These are phyloP conservation scores for Cryptococcus sp. DNA, from an alignment of 1,284 basidiomycete species.

Conservation along the genomic window DNA sequence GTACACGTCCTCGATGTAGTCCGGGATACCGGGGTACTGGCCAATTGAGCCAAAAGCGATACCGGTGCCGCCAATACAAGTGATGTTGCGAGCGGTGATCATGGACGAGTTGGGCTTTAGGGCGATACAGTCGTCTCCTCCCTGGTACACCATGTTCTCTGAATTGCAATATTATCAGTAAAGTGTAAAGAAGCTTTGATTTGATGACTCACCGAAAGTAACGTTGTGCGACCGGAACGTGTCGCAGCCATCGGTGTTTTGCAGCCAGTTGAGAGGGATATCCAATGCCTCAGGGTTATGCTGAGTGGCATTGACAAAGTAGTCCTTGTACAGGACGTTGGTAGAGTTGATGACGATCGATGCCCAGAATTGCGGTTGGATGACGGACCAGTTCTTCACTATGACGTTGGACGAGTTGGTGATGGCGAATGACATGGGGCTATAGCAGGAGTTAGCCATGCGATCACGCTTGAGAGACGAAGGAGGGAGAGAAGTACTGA, in stretches of 20 bases:
- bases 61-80: conserved; percentile 65
- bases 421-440: conserved; percentile 65
- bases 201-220: conserved; percentile 55
- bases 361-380: conserved; percentile 67
- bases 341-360: conserved; percentile 62
- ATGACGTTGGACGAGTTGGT: conserved; percentile 57
- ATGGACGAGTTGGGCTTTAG: conserved; percentile 67
- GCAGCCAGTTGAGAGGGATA: conserved; percentile 56
- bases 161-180: conserved; percentile 10
- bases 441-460: conserved; percentile 20
- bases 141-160: conserved; percentile 40
- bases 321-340: conserved; percentile 52
- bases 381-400: conserved; percentile 61
- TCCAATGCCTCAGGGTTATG: conserved; percentile 54
- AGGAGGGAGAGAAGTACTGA: conserved; percentile 39
- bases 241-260: conserved; percentile 60
- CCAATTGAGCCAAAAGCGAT: conserved; percentile 66
- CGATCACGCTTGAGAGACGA: background rate
- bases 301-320: conserved; percentile 67
- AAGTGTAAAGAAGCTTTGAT: conserved; percentile 50
- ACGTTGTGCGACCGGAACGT: conserved; percentile 63
- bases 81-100: conserved; percentile 59
- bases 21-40: conserved; percentile 62
- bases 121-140: conserved; percentile 67
- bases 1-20: conserved; percentile 62